Percentiles rank a stretch among this genome's conserved stretches.
Evolutionary conservation across 225 moss, liverwort and hornwort species (phyloP).

Genomic region (Sphagnum contortum): DNA sequence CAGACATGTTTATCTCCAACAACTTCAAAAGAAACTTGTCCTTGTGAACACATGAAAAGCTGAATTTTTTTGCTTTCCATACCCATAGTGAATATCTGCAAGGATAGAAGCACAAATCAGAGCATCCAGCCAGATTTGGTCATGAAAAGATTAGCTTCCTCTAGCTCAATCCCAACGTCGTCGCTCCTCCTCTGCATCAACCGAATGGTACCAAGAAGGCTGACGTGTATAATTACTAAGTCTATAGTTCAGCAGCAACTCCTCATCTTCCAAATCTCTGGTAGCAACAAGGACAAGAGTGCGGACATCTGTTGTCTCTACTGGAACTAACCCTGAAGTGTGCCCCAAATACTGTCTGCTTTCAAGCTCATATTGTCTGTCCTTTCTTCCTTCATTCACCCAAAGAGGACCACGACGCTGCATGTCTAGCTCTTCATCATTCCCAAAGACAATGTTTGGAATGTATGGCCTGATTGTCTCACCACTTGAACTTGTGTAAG

Average conservation of each 20-base stretch:
- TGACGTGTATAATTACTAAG: slow-evolving; percentile 67
- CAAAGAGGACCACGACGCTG: slow-evolving; percentile 75
- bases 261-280: slow-evolving; percentile 63
- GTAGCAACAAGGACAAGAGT: slow-evolving; percentile 81
- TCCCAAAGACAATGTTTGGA: slow-evolving; percentile 70
- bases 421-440: slow-evolving; percentile 67
- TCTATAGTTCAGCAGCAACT: slow-evolving; percentile 78
- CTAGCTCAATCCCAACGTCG: slow-evolving; percentile 75
- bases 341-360: slow-evolving; percentile 30
- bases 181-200: slow-evolving; percentile 74
- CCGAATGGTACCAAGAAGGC: slow-evolving; percentile 80
- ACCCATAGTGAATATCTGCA: no score
- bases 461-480: slow-evolving; percentile 51
- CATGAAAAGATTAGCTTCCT: no score
- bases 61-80: no score
- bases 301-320: slow-evolving; percentile 31
- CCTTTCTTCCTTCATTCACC: slow-evolving; percentile 69
- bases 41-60: no score
- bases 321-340: slow-evolving; percentile 3
- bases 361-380: slow-evolving; percentile 9
- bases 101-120: no score
- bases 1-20: no score
- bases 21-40: no score
- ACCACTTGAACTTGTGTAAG: slow-evolving; percentile 13
- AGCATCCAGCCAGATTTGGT: no score